Base-by-base conservation (phyloP, 768 basidiomycete species). In the Agrocybe praecox region DNA sequence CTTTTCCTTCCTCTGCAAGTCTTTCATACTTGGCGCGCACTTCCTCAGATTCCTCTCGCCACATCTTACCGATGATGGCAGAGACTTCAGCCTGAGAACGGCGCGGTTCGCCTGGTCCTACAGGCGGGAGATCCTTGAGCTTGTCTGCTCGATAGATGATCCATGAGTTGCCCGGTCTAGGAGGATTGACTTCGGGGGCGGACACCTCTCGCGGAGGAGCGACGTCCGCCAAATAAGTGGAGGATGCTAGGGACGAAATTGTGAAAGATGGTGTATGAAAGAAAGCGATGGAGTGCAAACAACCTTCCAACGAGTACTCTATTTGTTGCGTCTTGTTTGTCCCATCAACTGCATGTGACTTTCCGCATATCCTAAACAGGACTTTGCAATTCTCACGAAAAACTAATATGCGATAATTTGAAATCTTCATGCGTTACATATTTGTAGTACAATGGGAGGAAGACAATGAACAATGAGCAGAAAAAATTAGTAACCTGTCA, bases 151-250 rank as follows among this genome's bases (percentile, higher is more conserved):
- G 84, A 70, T 89, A 94, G 15, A 93, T 60, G 56, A 94, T 93
- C 89, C 90, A 94, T 0, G 91, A 86, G 66, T 93, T 94, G 10
- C 86, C 84, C 2, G 92, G 91, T 0, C 92, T 80, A 10, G 88
- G 87, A 5, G 80, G 76, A 53, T 71, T 17, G 71, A 58, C 18
- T 46, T 36, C 14, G 52, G 33, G 18, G 32, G 24, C 10, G 50
- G 46, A 23, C n/a, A n/a, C n/a, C n/a, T n/a, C n/a, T n/a, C n/a
- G n/a, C n/a, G n/a, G n/a, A 49, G 44, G 33, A 46, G 42, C 22
- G 53, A 29, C 5, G 5, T 29, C 26, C 26, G 57, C 26, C 9
- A 23, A n/a, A 22, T 56, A 36, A 26, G 32, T 48, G 49, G 40
- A 45, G 58, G 61, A 53, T 23, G 55, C 21, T 45, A 65, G 19